These are phyloP conservation scores for Tulasnella sp. DNA, from an alignment of 768 basidiomycete species.

Conservation along the genomic window DNA sequence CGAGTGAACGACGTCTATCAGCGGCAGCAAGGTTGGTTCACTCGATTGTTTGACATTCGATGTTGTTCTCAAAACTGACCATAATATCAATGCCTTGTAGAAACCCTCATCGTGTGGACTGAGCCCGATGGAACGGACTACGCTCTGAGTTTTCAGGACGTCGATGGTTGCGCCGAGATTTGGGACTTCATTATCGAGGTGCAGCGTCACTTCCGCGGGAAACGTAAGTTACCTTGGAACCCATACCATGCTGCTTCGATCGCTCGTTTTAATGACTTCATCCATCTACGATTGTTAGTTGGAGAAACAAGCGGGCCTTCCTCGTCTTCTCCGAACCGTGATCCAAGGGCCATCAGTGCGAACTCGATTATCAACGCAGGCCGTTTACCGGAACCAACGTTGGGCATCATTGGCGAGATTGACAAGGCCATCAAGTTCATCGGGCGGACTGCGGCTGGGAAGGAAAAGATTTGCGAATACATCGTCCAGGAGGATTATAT, in stretches of 20 bases:
- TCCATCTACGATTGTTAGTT: neutral
- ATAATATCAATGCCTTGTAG: conserved; percentile 36
- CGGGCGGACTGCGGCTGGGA: conserved; percentile 59
- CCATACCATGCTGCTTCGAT: neutral
- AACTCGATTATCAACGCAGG: conserved; percentile 44
- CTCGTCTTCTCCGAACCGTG: conserved; percentile 21
- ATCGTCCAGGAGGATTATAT: conserved; percentile 87
- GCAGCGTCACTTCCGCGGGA: conserved; percentile 56
- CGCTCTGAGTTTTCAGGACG: conserved; percentile 93
- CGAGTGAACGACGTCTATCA: conserved; percentile 80
- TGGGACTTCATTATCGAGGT: conserved; percentile 96
- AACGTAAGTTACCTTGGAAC: conserved; percentile 10
- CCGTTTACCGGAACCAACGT: conserved; percentile 63
- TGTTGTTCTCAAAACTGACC: conserved; percentile 10
- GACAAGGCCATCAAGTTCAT: conserved; percentile 71
- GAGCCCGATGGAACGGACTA: conserved; percentile 92
- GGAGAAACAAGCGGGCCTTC: conserved; percentile 9
- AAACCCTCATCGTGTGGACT: conserved; percentile 98
- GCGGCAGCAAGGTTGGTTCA: conserved; percentile 64
- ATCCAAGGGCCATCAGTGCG: neutral
- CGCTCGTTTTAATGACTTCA: neutral
- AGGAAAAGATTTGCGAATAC: conserved; percentile 83
- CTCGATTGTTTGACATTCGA: conserved; percentile 1
- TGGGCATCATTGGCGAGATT: conserved; percentile 71
- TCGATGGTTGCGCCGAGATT: conserved; percentile 89